Conservation (phyloP, 768 basidiomycete species). For the Pisolithus albus region DNA sequence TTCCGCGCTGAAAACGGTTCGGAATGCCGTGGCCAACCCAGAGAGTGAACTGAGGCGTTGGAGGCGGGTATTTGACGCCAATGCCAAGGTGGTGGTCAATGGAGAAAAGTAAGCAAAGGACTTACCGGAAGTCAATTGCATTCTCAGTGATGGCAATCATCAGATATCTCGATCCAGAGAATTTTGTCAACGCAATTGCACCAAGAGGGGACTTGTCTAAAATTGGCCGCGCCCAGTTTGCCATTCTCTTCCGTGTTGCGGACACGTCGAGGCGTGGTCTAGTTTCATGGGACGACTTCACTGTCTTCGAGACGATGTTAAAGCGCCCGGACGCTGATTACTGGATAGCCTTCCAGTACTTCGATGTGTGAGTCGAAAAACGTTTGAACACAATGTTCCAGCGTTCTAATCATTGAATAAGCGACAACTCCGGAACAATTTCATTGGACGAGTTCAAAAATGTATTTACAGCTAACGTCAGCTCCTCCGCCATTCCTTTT, state of each 20-base stretch:
- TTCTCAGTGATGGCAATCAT: conserved; percentile 6
- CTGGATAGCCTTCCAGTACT: conserved; percentile 94
- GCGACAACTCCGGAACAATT: conserved; percentile 88
- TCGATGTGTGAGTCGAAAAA: conserved; percentile 69
- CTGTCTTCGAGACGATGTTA: conserved; percentile 87
- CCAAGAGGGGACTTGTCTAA: conserved; percentile 78
- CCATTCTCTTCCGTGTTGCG: conserved; percentile 84
- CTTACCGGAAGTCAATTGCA: conserved; percentile 15
- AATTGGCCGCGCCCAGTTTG: conserved; percentile 84
- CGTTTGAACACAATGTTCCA: not conserved
- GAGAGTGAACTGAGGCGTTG: conserved; percentile 85
- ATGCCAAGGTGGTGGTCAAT: conserved; percentile 64
- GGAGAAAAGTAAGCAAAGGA: conserved; percentile 69
- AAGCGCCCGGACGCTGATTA: conserved; percentile 96
- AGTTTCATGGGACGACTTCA: conserved; percentile 93
- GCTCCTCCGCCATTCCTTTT: conserved; percentile 80
- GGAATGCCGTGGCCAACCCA: conserved; percentile 60
- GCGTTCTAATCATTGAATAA: conserved; percentile 22
- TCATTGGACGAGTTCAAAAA: conserved; percentile 92
- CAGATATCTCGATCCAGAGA: conserved; percentile 81
- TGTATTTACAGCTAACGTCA: conserved; percentile 78
- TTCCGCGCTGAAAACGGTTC: conserved; percentile 57
- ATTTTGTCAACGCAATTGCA: conserved; percentile 93
- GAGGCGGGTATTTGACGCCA: conserved; percentile 80
- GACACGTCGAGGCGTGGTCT: conserved; percentile 70